phyloP scores from a whole-genome alignment of 495 filamentous ascomycete genomes.

The Astrothelium macrocarpum region DNA sequence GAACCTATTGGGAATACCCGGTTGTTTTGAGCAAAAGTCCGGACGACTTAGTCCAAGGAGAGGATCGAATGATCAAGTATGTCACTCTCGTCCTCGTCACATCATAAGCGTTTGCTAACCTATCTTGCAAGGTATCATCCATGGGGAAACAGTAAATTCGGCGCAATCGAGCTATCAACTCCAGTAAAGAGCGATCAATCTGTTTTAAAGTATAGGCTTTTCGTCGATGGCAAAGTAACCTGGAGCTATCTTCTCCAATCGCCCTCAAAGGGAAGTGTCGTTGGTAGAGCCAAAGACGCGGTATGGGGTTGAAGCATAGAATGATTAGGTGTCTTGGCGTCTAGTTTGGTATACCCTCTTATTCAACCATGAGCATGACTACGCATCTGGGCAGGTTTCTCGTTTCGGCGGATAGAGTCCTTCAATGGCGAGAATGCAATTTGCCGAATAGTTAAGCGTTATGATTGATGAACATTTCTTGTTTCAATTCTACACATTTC shows the following conservation, averaged over 20 bases:
- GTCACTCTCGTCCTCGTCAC: conserved; percentile 12
- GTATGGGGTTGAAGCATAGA: conserved; percentile 28
- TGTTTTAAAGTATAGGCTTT: conserved; percentile 70
- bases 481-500: neutral
- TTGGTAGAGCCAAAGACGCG: conserved; percentile 27
- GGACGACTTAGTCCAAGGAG: neutral
- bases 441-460: too few relatives aligned
- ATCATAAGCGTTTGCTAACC: neutral
- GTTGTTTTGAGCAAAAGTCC: neutral
- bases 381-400: too few relatives aligned
- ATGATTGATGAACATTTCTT: neutral
- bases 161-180: conserved; percentile 71
- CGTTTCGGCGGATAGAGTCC: too few relatives aligned
- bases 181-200: conserved; percentile 31
- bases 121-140: conserved; percentile 55
- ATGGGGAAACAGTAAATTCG: conserved; percentile 83
- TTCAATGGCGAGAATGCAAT: neutral
- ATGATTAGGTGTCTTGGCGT: neutral
- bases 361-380: neutral
- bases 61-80: conserved; percentile 13
- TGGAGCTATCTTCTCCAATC: conserved; percentile 49
- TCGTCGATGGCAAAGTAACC: conserved; percentile 64
- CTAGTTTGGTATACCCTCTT: neutral
- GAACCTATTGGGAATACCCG: conserved; percentile 51
- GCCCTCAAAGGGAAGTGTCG: conserved; percentile 24